phyloP scores from a whole-genome alignment of 1,284 basidiomycete genomes.

The Athelia sp. region DNA sequence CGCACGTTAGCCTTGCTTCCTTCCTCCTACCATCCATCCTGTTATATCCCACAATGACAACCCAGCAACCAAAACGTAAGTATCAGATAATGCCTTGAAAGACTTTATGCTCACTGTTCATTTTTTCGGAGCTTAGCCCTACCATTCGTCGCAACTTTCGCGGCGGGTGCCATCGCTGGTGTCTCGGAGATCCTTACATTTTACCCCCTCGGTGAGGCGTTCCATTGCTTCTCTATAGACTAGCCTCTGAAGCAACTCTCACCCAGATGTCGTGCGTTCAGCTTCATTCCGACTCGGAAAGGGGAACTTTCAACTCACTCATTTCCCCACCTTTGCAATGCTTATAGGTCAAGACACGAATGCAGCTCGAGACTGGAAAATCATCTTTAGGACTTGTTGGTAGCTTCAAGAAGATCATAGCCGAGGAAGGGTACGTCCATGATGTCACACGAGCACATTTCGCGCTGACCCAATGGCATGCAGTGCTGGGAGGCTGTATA shows the following conservation, averaged over 20 bases:
- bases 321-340: not conserved
- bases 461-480: not conserved
- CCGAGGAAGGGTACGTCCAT: slow-evolving; percentile 73
- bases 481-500: slow-evolving; percentile 82
- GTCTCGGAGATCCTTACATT: slow-evolving; percentile 89
- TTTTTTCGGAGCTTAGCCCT: slow-evolving; percentile 45
- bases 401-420: slow-evolving; percentile 73
- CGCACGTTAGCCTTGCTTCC: no score
- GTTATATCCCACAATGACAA: not conserved
- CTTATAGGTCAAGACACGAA: slow-evolving; percentile 90
- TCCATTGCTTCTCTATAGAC: not conserved
- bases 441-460: slow-evolving; percentile 14
- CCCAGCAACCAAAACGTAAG: slow-evolving; percentile 42
- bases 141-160: slow-evolving; percentile 84
- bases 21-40: no score
- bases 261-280: slow-evolving; percentile 2
- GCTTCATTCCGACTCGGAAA: no score
- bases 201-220: slow-evolving; percentile 79
- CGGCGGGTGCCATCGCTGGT: slow-evolving; percentile 87
- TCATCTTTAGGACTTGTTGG: slow-evolving; percentile 76
- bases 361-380: slow-evolving; percentile 91
- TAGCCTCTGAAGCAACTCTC: slow-evolving; percentile 1
- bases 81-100: slow-evolving; percentile 4
- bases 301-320: no score
- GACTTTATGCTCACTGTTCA: no score